Evolutionary conservation across 1,139 yeast genomes (phyloP), one percentile per base, ranked within the genome.

Genomic region (Kurtzmaniella quercitrusa): DNA sequence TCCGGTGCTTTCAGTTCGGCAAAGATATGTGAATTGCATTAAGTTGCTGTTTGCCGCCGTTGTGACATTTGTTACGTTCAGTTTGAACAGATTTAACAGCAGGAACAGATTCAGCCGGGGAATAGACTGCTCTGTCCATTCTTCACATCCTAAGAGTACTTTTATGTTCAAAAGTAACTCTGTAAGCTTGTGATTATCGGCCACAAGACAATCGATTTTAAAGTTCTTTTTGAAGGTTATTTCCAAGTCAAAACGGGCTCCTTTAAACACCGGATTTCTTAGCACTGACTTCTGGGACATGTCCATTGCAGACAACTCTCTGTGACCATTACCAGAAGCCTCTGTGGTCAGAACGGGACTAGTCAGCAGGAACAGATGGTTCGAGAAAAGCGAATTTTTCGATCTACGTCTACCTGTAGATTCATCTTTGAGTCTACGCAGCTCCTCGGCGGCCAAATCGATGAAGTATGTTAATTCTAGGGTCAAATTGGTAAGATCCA

Each of bases 401-500:
- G 60, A 50, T 12, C 46, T 42, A 25, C 52, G 46, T 44, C 48
- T 46, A 34, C 19, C 31, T 40, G 33, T 41, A 33, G 21, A 47
- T 36, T 18, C 41, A 21, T 46, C 31, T 19, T 44, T 12, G 25
- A 44, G 17, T 41, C 42, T 29, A 41, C 59, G 57, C 18, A 79
- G 51, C 6, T 79, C 71, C 49, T 81, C 83, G 49, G 77, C 75
- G 39, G 83, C 66, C 45, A 80, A 52, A 25, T 43, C 46, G 17
- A 43, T 31, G 34, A 68, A 54, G 25, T 59, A 59, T 2, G 91
- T 78, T 41, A 86, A 66, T 52, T 83, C 87, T 29, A 78, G 57
- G 27, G 91, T 81, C 42, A 83, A 72, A 11, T 81, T 77, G 23
- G 85, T 77, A 42, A 89, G 67, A 57, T 85, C 88, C 25, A 82